These are phyloP conservation scores for Circinella minor DNA, from an alignment of 371 early-diverging fungal genomes.

Conservation along the genomic window DNA sequence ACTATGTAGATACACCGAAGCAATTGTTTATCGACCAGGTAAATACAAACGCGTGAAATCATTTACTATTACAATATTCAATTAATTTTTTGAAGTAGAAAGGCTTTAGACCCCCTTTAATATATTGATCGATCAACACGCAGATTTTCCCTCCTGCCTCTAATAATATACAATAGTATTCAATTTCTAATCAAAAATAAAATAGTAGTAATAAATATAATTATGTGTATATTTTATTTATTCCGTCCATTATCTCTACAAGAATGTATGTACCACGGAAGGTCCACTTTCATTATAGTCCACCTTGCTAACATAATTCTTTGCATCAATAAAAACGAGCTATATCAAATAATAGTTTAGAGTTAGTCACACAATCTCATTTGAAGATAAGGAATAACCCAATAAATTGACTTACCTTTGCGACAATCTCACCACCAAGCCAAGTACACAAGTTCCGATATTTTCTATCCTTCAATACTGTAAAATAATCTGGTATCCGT, in stretches of 20 bases:
- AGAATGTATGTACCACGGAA: slow-evolving; percentile 58
- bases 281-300: slow-evolving; percentile 86
- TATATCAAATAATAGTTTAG: slow-evolving; percentile 13
- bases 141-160: no score
- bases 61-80: no score
- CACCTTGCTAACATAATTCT: slow-evolving; percentile 77
- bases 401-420: slow-evolving; percentile 63
- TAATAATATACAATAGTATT: no score
- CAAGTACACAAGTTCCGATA: slow-evolving; percentile 65
- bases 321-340: slow-evolving; percentile 72
- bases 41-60: no score
- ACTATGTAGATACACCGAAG: no score
- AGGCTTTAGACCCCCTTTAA: no score
- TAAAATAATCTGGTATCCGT: slow-evolving; percentile 80
- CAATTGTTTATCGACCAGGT: no score
- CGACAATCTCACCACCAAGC: slow-evolving; percentile 79
- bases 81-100: no score
- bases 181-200: no score
- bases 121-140: no score
- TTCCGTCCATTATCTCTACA: background rate
- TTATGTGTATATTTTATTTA: background rate
- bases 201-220: background rate
- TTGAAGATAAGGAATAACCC: no score
- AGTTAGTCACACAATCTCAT: no score
- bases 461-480: slow-evolving; percentile 67